Conservation (phyloP, 139 green algal species). For the Chloropicon primus region DNA sequence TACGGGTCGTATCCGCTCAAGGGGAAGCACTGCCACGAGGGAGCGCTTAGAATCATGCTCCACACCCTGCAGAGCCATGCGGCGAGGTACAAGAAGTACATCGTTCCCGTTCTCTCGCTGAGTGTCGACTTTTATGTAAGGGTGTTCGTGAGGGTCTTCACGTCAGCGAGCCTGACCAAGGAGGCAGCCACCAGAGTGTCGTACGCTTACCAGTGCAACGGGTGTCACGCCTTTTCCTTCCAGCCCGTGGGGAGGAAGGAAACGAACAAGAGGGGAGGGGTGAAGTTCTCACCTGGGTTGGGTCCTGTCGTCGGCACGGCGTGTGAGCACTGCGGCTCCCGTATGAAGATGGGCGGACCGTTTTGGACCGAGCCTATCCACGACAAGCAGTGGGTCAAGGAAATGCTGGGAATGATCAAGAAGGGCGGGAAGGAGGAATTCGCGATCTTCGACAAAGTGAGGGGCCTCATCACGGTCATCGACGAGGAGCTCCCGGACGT, state of each 20-base stretch:
- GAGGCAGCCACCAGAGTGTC: constrained; percentile 51
- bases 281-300: constrained; percentile 2
- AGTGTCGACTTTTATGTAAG: constrained; percentile 95
- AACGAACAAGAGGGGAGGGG: not conserved
- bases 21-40: constrained; percentile 86
- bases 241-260: constrained; percentile 40
- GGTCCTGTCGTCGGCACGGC: not conserved
- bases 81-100: constrained; percentile 77
- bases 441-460: constrained; percentile 48
- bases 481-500: constrained; percentile 29
- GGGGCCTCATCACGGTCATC: constrained; percentile 55
- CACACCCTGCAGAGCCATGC: constrained; percentile 66
- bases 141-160: constrained; percentile 85
- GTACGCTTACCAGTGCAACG: constrained; percentile 81
- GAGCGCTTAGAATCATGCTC: constrained; percentile 86
- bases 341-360: constrained; percentile 70
- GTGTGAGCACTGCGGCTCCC: constrained; percentile 27
- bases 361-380: constrained; percentile 84
- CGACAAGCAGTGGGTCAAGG: constrained; percentile 50
- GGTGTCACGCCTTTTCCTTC: constrained; percentile 82
- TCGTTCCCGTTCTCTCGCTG: constrained; percentile 76
- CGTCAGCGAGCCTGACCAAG: constrained; percentile 54
- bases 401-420: not conserved
- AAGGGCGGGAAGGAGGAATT: constrained; percentile 16
- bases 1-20: constrained; percentile 85